Conservation (phyloP, 164 flowering plant species). For the Kingdonia uniflora region DNA sequence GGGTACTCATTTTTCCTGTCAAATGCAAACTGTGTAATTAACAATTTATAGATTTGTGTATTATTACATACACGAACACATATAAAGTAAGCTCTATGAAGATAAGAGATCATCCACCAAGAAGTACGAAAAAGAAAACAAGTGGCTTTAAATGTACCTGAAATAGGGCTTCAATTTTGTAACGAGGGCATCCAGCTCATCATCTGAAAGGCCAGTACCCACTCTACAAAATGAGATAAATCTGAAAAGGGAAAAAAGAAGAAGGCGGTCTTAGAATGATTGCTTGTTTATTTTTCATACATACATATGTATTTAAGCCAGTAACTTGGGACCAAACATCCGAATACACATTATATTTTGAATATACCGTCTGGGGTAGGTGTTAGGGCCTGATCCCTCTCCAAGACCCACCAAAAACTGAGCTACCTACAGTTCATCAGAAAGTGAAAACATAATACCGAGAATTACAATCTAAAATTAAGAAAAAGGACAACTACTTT, state of each 20-base stretch:
- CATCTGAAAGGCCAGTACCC: constrained; percentile 93
- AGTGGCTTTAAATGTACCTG: constrained; percentile 28
- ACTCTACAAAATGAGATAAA: constrained; percentile 93
- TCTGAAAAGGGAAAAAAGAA: constrained; percentile 27
- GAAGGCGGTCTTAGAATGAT: too few species aligned
- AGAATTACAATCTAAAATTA: constrained; percentile 2
- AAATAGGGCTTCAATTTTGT: constrained; percentile 87
- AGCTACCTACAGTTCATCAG: constrained; percentile 44
- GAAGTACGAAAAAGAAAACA: too few species aligned
- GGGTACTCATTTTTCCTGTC: constrained; percentile 81
- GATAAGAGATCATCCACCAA: too few species aligned
- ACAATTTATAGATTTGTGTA: too few species aligned
- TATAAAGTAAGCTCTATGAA: too few species aligned
- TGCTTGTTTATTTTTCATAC: too few species aligned
- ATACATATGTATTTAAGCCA: too few species aligned
- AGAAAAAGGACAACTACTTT: neutral
- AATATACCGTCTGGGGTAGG: constrained; percentile 57
- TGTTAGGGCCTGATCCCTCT: constrained; percentile 46
- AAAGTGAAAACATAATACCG: neutral
- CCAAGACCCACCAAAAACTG: constrained; percentile 95
- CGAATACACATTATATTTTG: neutral
- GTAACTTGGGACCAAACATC: too few species aligned
- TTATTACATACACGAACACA: too few species aligned
- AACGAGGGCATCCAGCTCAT: constrained; percentile 70
- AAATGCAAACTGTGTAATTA: constrained; percentile 1